Evolutionary conservation across 768 basidiomycete genomes (phyloP), one percentile per base, ranked within the genome.

Genomic region (Tulasnella sp.): DNA sequence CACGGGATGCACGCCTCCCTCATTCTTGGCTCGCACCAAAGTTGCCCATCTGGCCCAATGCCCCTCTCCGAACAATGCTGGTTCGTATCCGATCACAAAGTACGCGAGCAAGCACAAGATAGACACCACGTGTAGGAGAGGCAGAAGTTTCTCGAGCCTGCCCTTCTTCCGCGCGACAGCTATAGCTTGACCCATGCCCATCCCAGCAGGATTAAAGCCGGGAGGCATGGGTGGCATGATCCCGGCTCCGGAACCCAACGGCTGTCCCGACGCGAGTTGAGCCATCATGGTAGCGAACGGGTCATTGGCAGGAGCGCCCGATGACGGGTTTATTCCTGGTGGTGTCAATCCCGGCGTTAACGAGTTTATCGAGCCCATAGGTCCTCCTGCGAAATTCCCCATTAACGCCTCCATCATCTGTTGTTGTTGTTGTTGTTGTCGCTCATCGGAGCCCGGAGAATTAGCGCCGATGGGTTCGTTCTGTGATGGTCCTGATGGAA

Each of bases 391-490:
- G 59, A 30, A 61, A 1, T 64, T 63, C 19, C 66, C 67, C 72
- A 86, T 76, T 29, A 89, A 73, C 1, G 85, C 83, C 60, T 79
- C 78, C 70, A 87, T 73, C 62, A 87, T 76, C 63, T 83, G 81
- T 56, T 73, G 74, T 65, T 86, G n/a, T n/a, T n/a, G n/a, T n/a
- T n/a, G n/a, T n/a, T n/a, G n/a, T n/a, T n/a, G n/a, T n/a, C n/a
- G 84, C 60, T 86, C 82, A 60, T 87, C 82, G 45, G 78, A 72
- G 8, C 80, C 78, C 85, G 83, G 86, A 11, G 76, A 76, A 2
- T 80, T 63, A 67, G 64, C 63, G 66, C 34, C 62, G 71, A 58
- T 29, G 60, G 65, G 15, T 25, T 56, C 61, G 25, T 24, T 34
- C 7, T 60, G 27, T 69, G 64, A 67, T 25, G 63, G 60, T 30